Conservation (phyloP, 192 early-diverging fungal genomes). For the Coemansia sp. region DNA sequence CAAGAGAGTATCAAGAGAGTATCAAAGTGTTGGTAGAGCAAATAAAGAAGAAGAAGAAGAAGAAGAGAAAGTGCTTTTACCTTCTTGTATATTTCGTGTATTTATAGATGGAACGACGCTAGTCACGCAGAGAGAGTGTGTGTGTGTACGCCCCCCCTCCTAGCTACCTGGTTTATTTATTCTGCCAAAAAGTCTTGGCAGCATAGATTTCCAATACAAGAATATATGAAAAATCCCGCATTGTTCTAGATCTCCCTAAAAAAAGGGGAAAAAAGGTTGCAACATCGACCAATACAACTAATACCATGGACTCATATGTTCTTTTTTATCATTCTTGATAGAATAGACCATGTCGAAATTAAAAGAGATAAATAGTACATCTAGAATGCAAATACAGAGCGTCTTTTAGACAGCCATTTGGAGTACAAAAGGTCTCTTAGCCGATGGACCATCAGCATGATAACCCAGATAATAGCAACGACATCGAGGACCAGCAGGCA, state of each 20-base stretch:
- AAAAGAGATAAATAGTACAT: too few relatives aligned
- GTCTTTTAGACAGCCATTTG: conserved; percentile 10
- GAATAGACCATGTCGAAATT: too few relatives aligned
- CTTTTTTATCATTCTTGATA: not conserved
- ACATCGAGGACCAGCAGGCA: conserved; percentile 29
- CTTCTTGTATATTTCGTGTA: not conserved
- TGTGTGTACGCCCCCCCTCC: too few relatives aligned
- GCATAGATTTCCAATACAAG: not conserved
- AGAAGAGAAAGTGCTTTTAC: not conserved
- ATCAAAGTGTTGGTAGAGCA: not conserved
- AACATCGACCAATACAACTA: too few relatives aligned
- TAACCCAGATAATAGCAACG: conserved; percentile 34
- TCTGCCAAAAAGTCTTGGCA: not conserved
- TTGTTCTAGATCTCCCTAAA: too few relatives aligned
- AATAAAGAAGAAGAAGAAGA: too few relatives aligned
- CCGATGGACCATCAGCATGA: conserved; percentile 35
- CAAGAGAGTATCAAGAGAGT: not conserved
- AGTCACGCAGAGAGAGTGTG: too few relatives aligned
- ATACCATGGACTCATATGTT: too few relatives aligned
- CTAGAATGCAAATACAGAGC: conserved; percentile 5
- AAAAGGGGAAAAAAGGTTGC: too few relatives aligned
- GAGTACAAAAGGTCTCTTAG: conserved; percentile 26
- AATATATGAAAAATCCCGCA: not conserved
- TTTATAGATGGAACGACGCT: too few relatives aligned
- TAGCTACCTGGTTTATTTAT: not conserved